Percentiles rank a stretch among this genome's conserved stretches.
Evolutionary conservation across 1,284 basidiomycete genomes (phyloP).

Genomic region (Microbotryum violaceum): DNA sequence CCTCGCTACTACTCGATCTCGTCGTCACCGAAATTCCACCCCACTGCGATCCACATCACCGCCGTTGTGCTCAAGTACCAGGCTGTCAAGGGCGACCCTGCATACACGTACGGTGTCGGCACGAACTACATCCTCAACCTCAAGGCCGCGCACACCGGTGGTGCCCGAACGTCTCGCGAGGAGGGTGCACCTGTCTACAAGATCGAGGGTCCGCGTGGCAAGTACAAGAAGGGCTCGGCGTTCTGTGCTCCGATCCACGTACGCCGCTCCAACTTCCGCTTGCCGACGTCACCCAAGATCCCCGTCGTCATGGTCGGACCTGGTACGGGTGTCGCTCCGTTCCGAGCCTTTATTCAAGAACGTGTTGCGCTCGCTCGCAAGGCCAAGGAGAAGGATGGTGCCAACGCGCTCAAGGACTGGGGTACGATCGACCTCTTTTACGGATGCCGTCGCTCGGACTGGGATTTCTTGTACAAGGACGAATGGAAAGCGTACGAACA

Average conservation of each 20-base stretch:
- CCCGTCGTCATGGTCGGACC: constrained; percentile 99
- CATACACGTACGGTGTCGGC: constrained; percentile 72
- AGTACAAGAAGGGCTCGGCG: constrained; percentile 58
- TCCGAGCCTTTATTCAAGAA: constrained; percentile 97
- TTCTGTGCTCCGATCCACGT: constrained; percentile 74
- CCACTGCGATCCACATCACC: constrained; percentile 85
- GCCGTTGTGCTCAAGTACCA: constrained; percentile 89
- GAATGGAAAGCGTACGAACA: constrained; percentile 85
- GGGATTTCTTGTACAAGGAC: constrained; percentile 89
- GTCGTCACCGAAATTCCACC: constrained; percentile 84
- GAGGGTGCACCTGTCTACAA: constrained; percentile 60
- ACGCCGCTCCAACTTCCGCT: constrained; percentile 86
- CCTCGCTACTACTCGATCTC: constrained; percentile 99
- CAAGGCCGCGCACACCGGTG: constrained; percentile 60
- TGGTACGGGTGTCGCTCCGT: constrained; percentile 95
- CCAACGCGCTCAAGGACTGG: constrained; percentile 88
- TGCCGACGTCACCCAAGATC: constrained; percentile 95
- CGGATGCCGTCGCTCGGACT: constrained; percentile 75
- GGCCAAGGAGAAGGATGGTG: constrained; percentile 84
- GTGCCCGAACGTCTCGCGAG: constrained; percentile 41
- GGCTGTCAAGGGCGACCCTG: constrained; percentile 43
- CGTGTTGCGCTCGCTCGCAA: constrained; percentile 89
- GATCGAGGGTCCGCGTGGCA: constrained; percentile 79
- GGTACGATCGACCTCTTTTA: constrained; percentile 83
- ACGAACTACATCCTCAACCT: constrained; percentile 89